These are phyloP conservation scores for Sphagnum magellanicum DNA, from an alignment of 228 moss, liverwort and hornwort genomes.

Conservation along the genomic window DNA sequence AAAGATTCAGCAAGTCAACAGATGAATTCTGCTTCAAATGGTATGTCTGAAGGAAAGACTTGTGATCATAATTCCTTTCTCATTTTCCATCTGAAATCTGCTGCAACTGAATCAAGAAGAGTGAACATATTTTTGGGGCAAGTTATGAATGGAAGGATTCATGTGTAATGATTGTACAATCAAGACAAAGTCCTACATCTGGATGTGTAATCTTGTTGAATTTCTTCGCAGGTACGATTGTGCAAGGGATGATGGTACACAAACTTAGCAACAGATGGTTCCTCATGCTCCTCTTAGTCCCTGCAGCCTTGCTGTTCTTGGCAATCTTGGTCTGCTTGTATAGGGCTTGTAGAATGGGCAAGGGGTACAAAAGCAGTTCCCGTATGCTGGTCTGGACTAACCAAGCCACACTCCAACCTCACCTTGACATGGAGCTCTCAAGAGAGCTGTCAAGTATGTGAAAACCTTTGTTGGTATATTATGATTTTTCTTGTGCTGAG, in stretches of 20 bases:
- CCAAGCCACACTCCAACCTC: constrained; percentile 18
- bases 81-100: background rate
- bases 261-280: constrained; percentile 13
- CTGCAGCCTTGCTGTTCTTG: background rate
- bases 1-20: background rate
- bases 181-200: background rate
- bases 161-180: background rate
- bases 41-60: no score
- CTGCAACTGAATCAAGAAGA: background rate
- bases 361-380: background rate
- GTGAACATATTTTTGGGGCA: no score
- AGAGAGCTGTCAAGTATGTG: constrained; percentile 17
- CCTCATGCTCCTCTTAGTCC: constrained; percentile 9
- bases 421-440: constrained; percentile 5
- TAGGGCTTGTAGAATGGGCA: constrained; percentile 7
- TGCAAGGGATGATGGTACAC: background rate
- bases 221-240: no score
- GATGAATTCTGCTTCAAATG: no score
- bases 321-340: constrained; percentile 4
- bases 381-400: constrained; percentile 44
- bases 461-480: background rate
- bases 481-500: background rate
- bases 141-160: no score
- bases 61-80: no score
- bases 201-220: background rate